Conservation (phyloP, 2,329 filamentous ascomycete genomes). For the Alternaria novae-zelandiae region DNA sequence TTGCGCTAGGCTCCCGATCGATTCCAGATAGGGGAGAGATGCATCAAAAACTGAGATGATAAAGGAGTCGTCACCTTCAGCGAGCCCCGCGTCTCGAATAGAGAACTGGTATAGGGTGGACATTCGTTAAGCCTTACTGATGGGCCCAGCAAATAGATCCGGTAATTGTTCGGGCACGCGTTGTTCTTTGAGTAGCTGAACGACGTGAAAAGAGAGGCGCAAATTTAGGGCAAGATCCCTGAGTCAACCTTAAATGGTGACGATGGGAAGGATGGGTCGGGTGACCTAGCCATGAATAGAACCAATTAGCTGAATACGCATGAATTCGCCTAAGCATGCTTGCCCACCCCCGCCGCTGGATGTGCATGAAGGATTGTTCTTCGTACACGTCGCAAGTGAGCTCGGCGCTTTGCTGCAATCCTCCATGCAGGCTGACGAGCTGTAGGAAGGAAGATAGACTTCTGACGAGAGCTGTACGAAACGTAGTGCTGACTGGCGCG, state of each 20-base stretch:
- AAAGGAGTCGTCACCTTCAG: background rate
- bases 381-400: background rate
- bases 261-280: background rate
- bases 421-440: background rate
- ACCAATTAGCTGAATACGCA: background rate
- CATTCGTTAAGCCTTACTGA: background rate
- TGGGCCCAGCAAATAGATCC: background rate
- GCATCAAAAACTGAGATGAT: background rate
- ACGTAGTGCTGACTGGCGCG: constrained; percentile 11
- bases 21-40: background rate
- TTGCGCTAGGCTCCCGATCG: background rate
- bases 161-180: background rate
- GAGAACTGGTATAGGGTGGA: background rate
- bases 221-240: background rate
- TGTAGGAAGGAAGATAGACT: constrained; percentile 11
- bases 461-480: constrained; percentile 17
- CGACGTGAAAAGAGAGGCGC: background rate
- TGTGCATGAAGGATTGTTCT: background rate
- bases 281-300: background rate
- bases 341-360: background rate
- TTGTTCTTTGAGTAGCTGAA: background rate
- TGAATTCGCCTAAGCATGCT: background rate
- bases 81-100: background rate
- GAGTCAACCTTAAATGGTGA: background rate
- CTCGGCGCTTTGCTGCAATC: background rate